Conservation (phyloP, 2,329 filamentous ascomycete species). For the Decorospora gaudefroyi region DNA sequence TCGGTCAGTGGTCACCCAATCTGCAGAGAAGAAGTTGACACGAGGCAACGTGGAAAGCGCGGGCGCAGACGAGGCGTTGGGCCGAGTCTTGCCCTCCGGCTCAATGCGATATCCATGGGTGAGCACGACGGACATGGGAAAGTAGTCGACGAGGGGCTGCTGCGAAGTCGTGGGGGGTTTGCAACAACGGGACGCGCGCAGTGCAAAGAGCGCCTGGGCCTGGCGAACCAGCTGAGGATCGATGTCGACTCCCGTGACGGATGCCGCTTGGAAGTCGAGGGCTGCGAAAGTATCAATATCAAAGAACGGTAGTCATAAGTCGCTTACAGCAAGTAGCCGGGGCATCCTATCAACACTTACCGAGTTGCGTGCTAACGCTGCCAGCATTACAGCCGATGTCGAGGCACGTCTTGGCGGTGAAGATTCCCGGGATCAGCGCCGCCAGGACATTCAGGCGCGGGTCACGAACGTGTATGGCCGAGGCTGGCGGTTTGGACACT, state of each 20-base stretch:
- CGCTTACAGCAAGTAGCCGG: conserved; percentile 32
- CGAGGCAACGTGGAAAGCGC: conserved; percentile 28
- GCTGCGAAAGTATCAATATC: conserved; percentile 43
- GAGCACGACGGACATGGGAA: conserved; percentile 45
- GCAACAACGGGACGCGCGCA: conserved; percentile 45
- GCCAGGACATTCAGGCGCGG: conserved; percentile 43
- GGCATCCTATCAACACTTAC: conserved; percentile 38
- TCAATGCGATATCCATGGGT: conserved; percentile 41
- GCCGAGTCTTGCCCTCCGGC: conserved; percentile 23
- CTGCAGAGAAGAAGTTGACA: conserved; percentile 41
- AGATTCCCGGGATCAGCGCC: conserved; percentile 41
- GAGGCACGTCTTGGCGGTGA: conserved; percentile 43
- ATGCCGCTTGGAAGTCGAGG: conserved; percentile 45
- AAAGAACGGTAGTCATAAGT: conserved; percentile 34
- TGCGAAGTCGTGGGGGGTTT: conserved; percentile 27
- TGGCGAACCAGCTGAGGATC: conserved; percentile 45
- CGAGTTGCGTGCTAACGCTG: conserved; percentile 45
- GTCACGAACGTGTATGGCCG: conserved; percentile 46
- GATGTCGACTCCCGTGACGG: conserved; percentile 49
- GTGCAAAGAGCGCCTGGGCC: conserved; percentile 44
- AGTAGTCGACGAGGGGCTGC: conserved; percentile 39
- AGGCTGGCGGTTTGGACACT: conserved; percentile 41
- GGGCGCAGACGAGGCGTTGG: conserved; percentile 18
- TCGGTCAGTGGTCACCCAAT: conserved; percentile 39
- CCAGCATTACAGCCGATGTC: conserved; percentile 51